Percentiles rank a stretch among this genome's conserved stretches.
Evolutionary conservation across 1,139 yeast species (phyloP).

Genomic region (Debaryomyces sp.): DNA sequence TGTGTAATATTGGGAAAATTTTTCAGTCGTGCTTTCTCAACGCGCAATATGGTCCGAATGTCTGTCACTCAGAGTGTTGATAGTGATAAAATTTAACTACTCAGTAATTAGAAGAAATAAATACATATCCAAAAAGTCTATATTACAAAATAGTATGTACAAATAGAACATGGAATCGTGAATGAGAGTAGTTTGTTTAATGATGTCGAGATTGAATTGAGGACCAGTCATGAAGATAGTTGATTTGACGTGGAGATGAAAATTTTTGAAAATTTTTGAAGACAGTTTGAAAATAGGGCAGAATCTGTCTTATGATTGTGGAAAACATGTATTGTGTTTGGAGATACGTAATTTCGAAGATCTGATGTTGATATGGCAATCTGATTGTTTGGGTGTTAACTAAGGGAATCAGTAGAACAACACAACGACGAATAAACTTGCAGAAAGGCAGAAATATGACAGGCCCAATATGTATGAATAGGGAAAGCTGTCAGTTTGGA

Average conservation of each 20-base stretch:
- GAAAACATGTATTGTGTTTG: not conserved
- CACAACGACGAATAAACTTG: not conserved
- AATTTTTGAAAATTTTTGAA: not conserved
- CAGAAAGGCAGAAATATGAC: not conserved
- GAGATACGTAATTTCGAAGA: not conserved
- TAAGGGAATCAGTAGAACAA: not conserved
- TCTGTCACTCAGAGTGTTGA: not conserved
- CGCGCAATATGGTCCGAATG: slow-evolving; percentile 4
- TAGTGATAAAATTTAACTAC: slow-evolving; percentile 1
- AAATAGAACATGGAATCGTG: not conserved
- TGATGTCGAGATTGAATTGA: not conserved
- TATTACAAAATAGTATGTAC: slow-evolving; percentile 6
- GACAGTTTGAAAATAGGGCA: not conserved
- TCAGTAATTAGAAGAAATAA: not conserved
- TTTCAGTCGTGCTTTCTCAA: slow-evolving; percentile 11
- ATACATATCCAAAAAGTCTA: slow-evolving; percentile 6
- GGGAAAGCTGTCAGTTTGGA: not conserved
- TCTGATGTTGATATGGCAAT: not conserved
- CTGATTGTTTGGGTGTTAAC: not conserved
- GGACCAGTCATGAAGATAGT: not conserved
- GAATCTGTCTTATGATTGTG: not conserved
- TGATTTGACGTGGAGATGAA: not conserved
- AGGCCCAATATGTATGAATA: not conserved
- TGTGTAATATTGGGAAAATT: slow-evolving; percentile 13
- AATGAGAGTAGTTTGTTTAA: not conserved